These are phyloP conservation scores for Tylopilus vinaceipallidus DNA, from an alignment of 768 basidiomycete species.

Conservation along the genomic window DNA sequence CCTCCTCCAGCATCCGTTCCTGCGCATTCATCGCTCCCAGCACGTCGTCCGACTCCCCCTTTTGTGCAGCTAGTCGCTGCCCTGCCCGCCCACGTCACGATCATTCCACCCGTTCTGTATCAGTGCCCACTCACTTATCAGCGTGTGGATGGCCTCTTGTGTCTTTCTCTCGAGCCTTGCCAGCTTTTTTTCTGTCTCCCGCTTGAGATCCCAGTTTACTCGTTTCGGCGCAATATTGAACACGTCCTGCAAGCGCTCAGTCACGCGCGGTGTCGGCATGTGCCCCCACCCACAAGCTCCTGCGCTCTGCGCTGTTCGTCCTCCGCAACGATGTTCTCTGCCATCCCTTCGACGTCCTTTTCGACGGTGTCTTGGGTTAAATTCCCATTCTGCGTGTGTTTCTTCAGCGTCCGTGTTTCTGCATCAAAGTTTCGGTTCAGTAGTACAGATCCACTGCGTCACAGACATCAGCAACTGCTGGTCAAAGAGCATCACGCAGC, in stretches of 20 bases:
- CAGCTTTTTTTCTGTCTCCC: slow-evolving; percentile 89
- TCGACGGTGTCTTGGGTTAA: slow-evolving; percentile 84
- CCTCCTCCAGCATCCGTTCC: slow-evolving; percentile 51
- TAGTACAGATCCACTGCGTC: slow-evolving; percentile 46
- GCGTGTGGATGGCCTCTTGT: slow-evolving; percentile 86
- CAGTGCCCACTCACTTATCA: slow-evolving; percentile 78
- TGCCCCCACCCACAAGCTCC: slow-evolving; percentile 68
- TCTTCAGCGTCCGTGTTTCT: slow-evolving; percentile 74
- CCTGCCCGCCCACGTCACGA: slow-evolving; percentile 42
- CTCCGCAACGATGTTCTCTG: slow-evolving; percentile 80
- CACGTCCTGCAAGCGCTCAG: slow-evolving; percentile 60
- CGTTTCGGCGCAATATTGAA: slow-evolving; percentile 98
- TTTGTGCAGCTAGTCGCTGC: slow-evolving; percentile 75
- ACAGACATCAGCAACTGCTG: slow-evolving; percentile 15
- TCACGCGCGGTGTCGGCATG: background rate
- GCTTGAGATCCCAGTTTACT: slow-evolving; percentile 94
- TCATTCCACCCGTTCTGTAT: slow-evolving; percentile 1
- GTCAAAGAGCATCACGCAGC: slow-evolving; percentile 19
- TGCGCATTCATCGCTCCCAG: slow-evolving; percentile 83
- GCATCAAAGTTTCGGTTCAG: slow-evolving; percentile 89
- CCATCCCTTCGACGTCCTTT: slow-evolving; percentile 76
- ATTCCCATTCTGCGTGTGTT: slow-evolving; percentile 55
- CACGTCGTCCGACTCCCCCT: slow-evolving; percentile 75
- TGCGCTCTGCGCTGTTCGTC: slow-evolving; percentile 83
- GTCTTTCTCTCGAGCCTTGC: slow-evolving; percentile 88